phyloP scores from a whole-genome alignment of 2,329 filamentous ascomycete genomes.

The Bipolaris gigantea region DNA sequence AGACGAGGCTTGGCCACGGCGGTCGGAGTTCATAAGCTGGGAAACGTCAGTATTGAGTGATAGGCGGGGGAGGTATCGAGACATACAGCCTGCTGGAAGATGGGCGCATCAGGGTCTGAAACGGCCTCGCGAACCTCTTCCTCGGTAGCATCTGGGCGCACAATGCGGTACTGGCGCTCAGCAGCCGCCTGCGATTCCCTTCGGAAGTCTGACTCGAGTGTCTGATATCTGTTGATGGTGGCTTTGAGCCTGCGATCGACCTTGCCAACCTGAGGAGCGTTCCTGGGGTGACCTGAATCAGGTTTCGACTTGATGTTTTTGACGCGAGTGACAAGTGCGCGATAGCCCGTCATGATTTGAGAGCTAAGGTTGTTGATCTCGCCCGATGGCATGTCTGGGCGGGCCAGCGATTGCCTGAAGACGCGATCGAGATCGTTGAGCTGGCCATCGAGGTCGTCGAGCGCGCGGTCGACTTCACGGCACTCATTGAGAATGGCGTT shows the following conservation, averaged over 20 bases:
- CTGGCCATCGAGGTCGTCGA: constrained; percentile 72
- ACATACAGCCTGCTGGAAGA: constrained; percentile 78
- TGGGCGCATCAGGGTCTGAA: constrained; percentile 72
- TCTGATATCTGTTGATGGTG: constrained; percentile 80
- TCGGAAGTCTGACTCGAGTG: constrained; percentile 76
- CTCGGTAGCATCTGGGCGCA: constrained; percentile 77
- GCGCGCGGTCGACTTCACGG: constrained; percentile 74
- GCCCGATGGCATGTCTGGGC: constrained; percentile 72
- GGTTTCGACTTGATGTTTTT: constrained; percentile 80
- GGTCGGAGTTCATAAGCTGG: constrained; percentile 74
- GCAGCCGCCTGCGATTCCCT: constrained; percentile 81
- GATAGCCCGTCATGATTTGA: constrained; percentile 83
- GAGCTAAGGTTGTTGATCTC: constrained; percentile 72
- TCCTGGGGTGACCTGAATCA: constrained; percentile 71
- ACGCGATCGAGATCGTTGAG: constrained; percentile 71
- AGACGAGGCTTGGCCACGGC: constrained; percentile 77
- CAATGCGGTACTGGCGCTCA: constrained; percentile 87
- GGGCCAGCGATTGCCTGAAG: constrained; percentile 71
- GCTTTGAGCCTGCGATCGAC: constrained; percentile 78
- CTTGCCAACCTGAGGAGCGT: constrained; percentile 77
- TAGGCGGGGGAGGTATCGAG: background rate
- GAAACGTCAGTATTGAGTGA: constrained; percentile 15
- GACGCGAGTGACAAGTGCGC: constrained; percentile 75
- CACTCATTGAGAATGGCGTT: constrained; percentile 85
- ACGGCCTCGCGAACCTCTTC: constrained; percentile 77